A percentile compares a stretch with the other conserved stretches of the same genome.
Conservation (phyloP, 2,329 filamentous ascomycete genomes). For the Cladophialophora immunda region DNA sequence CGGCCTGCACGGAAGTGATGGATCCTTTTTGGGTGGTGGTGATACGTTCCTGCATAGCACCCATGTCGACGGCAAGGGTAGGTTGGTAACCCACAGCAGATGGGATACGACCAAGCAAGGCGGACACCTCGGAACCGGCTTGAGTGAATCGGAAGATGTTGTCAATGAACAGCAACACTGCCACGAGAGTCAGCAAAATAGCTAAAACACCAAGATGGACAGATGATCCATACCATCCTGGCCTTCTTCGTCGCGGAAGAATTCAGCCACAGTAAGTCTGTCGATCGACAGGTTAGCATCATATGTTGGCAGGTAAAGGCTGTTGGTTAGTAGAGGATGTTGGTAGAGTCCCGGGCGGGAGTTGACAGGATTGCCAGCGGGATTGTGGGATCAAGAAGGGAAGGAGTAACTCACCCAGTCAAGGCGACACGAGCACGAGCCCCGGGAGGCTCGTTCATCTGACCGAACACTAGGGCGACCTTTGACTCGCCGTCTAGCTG, state of each 20-base stretch:
- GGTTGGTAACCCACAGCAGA: slow-evolving; percentile 99
- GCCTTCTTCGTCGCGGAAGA: slow-evolving; percentile 81
- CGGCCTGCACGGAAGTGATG: slow-evolving; percentile 99
- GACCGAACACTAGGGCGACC: slow-evolving; percentile 98
- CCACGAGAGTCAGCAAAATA: slow-evolving; percentile 1
- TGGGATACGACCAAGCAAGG: slow-evolving; percentile 98
- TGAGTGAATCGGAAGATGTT: slow-evolving; percentile 99
- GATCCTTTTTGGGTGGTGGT: slow-evolving; percentile 99
- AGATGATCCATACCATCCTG: slow-evolving; percentile 75
- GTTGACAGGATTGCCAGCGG: slow-evolving; percentile 9
- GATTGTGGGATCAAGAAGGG: slow-evolving; percentile 9
- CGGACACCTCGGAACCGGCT: slow-evolving; percentile 99
- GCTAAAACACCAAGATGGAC: background rate
- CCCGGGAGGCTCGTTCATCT: slow-evolving; percentile 99
- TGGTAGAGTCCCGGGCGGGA: background rate
- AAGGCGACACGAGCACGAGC: slow-evolving; percentile 99
- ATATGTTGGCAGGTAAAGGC: background rate
- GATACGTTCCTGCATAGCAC: slow-evolving; percentile 99
- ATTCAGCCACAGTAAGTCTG: slow-evolving; percentile 73
- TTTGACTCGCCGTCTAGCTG: slow-evolving; percentile 99
- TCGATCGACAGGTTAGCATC: slow-evolving; percentile 14
- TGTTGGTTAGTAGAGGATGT: background rate
- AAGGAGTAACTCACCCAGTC: slow-evolving; percentile 70
- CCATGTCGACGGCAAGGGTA: slow-evolving; percentile 98
- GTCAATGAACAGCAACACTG: slow-evolving; percentile 99